Evolutionary conservation across 202 grass and related monocot species (phyloP), one percentile per base, ranked within the genome.

Genomic region (Saccharum hybrid): DNA sequence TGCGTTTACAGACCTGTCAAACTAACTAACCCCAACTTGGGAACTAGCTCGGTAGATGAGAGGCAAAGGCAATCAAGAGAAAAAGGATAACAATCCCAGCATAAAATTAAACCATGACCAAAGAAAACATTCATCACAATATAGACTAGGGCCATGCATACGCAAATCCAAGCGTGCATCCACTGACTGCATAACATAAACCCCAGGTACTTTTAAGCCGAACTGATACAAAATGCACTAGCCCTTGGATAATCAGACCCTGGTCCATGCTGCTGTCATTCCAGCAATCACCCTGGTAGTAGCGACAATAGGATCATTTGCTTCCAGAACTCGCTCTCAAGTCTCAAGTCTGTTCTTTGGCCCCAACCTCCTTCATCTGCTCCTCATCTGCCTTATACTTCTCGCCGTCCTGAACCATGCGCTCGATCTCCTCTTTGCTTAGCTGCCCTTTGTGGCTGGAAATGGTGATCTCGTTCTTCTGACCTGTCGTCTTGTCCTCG

Each of bases 381-480:
- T 88, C 83, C 23, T 88, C 91, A 56, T 88, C 79, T 1, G 84
- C 57, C 67, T 85, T 89, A 60, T 79, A 71, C 31, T 72, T 87
- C 84, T 92, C 81, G 0, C 84, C 90, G 46, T 85, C 66, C 63
- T 78, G 75, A 30, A 93, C 76, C 83, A 94, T 88, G 69, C 75
- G 85, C 42, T 94, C 72, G 23, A 94, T 91, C 30, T 94, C 89
- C 16, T 94, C 74, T 39, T 83, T 85, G 77, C 68, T 85, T 30
- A 94, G 77, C 36, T 87, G 40, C 1, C 92, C 92, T 22, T 61
- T 85, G 73, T 94, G 40, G 6, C 77, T 85, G 4, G 60, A 84
- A 12, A 94, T 94, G 51, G 76, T 88, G 73, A 94, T 89, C 12
- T 76, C 91, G 15, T 87, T 94, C 36, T 48, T 86, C 5, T 68